phyloP scores from a whole-genome alignment of 2,329 filamentous ascomycete species.

The Scorias spongiosa region DNA sequence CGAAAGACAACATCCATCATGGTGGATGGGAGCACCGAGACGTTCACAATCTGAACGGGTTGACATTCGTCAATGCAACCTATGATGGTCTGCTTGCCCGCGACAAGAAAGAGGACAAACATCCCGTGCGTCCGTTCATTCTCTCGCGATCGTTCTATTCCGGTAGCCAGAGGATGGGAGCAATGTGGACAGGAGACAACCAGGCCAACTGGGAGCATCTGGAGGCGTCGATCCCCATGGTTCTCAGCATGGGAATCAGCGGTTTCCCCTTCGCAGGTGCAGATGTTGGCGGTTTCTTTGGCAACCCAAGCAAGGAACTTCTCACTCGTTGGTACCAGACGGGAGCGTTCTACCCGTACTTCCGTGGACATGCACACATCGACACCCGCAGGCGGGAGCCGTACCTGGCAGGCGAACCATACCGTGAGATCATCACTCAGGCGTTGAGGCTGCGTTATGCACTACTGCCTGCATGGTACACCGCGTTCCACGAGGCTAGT shows the following conservation, averaged over 20 bases:
- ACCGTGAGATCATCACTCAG: slow-evolving; percentile 71
- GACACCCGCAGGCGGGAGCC: slow-evolving; percentile 89
- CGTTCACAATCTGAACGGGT: slow-evolving; percentile 85
- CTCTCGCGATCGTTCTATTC: slow-evolving; percentile 86
- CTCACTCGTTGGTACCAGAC: slow-evolving; percentile 92
- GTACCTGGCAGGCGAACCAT: slow-evolving; percentile 72
- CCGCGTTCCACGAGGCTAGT: slow-evolving; percentile 82
- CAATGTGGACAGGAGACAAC: slow-evolving; percentile 99
- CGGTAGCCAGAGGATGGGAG: slow-evolving; percentile 75
- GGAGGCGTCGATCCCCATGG: slow-evolving; percentile 80
- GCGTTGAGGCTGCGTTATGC: slow-evolving; percentile 80
- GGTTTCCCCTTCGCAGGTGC: slow-evolving; percentile 91
- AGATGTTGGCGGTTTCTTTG: slow-evolving; percentile 95
- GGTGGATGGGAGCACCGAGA: slow-evolving; percentile 94
- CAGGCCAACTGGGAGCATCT: slow-evolving; percentile 86
- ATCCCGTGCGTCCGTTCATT: slow-evolving; percentile 58
- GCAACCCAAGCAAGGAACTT: slow-evolving; percentile 85
- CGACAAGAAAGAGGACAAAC: slow-evolving; percentile 60
- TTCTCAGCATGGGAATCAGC: slow-evolving; percentile 79
- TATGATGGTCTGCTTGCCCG: slow-evolving; percentile 71
- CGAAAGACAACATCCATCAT: slow-evolving; percentile 89
- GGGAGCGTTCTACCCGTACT: slow-evolving; percentile 94
- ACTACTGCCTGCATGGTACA: slow-evolving; percentile 89
- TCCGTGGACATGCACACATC: slow-evolving; percentile 93
- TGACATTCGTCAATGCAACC: slow-evolving; percentile 92